Percentiles rank a stretch among this genome's conserved stretches.
These are phyloP conservation scores for Rhytidiadelphus loreus DNA, from an alignment of 225 moss, liverwort and hornwort species.

Conservation along the genomic window DNA sequence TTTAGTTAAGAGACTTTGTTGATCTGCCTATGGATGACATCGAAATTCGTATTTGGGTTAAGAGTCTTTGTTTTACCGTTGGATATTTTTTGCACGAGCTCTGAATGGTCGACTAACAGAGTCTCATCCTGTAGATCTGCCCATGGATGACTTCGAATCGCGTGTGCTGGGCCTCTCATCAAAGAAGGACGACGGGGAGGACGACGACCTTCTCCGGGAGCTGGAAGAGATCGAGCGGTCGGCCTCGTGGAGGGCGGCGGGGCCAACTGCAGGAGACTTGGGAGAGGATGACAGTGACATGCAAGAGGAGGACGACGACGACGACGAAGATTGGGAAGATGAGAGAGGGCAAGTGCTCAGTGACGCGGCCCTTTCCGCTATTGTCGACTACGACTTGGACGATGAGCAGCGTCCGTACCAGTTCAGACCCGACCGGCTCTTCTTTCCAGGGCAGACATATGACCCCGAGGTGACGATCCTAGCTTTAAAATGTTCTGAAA, in stretches of 20 bases:
- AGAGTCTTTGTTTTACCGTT: neutral
- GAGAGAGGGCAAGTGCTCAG: slow-evolving; percentile 68
- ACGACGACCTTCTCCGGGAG: slow-evolving; percentile 83
- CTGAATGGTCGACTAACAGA: neutral
- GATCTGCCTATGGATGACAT: neutral
- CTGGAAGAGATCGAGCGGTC: slow-evolving; percentile 87
- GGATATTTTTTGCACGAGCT: neutral
- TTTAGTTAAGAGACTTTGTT: neutral
- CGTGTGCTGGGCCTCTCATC: slow-evolving; percentile 41
- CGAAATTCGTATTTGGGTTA: neutral
- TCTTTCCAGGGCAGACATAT: slow-evolving; percentile 93
- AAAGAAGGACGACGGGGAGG: slow-evolving; percentile 35
- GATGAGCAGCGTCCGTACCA: slow-evolving; percentile 91
- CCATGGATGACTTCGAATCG: slow-evolving; percentile 47
- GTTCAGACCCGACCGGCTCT: slow-evolving; percentile 75
- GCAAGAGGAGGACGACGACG: slow-evolving; percentile 11
- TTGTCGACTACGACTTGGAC: slow-evolving; percentile 79
- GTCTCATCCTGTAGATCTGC: slow-evolving; percentile 24
- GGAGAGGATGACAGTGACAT: slow-evolving; percentile 19
- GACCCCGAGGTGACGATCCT: slow-evolving; percentile 65
- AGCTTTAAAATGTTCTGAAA: neutral
- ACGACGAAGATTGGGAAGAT: slow-evolving; percentile 78
- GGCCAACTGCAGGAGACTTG: slow-evolving; percentile 1
- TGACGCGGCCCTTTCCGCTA: slow-evolving; percentile 76
- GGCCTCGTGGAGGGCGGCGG: slow-evolving; percentile 34